A percentile compares a stretch with the other conserved stretches of the same genome.
Conservation (phyloP, 1,284 basidiomycete species). For the Gastroboletus turbinatus region DNA sequence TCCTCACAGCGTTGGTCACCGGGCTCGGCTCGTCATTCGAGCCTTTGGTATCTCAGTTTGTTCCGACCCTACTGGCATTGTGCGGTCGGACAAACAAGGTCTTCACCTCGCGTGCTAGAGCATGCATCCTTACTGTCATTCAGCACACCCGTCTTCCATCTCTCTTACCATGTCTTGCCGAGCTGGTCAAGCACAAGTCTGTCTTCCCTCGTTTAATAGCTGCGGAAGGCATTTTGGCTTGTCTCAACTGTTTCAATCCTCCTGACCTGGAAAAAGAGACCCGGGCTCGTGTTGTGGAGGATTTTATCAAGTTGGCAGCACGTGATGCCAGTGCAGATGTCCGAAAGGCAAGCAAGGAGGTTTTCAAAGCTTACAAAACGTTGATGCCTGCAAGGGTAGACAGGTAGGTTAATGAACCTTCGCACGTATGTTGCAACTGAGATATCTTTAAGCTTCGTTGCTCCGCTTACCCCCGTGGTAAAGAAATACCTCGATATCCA, state of each 20-base stretch:
- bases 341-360: conserved; percentile 62
- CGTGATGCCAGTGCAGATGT: conserved; percentile 79
- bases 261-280: conserved; percentile 69
- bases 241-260: conserved; percentile 72
- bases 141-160: conserved; percentile 69
- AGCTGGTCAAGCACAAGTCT: conserved; percentile 68
- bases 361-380: conserved; percentile 76
- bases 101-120: conserved; percentile 63
- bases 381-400: conserved; percentile 67
- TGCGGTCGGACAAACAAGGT: conserved; percentile 83
- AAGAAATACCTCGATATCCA: conserved; percentile 77
- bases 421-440: conserved; percentile 2
- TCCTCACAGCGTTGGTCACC: conserved; percentile 54
- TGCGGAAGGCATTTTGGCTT: conserved; percentile 62
- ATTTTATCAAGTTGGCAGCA: conserved; percentile 63
- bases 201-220: conserved; percentile 60
- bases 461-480: conserved; percentile 72
- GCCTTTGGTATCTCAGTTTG: conserved; percentile 62
- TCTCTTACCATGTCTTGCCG: conserved; percentile 62
- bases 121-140: conserved; percentile 61
- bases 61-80: conserved; percentile 67
- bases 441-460: conserved; percentile 55
- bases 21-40: conserved; percentile 66
- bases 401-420: conserved; percentile 46
- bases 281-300: conserved; percentile 66